Evolutionary conservation across 768 basidiomycete genomes (phyloP), one percentile per base, ranked within the genome.

Genomic region (Chalciporus piperatus): DNA sequence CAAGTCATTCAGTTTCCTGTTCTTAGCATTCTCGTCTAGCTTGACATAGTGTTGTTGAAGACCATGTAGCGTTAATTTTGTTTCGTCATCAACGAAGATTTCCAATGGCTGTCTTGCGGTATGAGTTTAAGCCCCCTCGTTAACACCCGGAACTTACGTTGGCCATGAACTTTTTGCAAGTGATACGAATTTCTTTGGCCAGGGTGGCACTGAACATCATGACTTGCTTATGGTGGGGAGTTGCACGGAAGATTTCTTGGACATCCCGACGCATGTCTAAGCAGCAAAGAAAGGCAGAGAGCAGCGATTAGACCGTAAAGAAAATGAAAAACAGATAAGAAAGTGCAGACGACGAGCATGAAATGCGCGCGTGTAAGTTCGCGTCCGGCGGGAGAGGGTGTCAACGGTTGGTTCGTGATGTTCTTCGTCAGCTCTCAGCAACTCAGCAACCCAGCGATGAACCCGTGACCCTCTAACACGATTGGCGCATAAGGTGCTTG

Each of bases 161-260:
- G 28, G 91, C 90, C 97, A 99, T 99, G 72, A 99, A 99, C 70
- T 99, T 98, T 76, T 98, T 98, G 84, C 97, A 99, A 0, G 97
- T 98, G 7, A 86, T 80, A 51, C 97, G 82, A 52, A 99, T 96
- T 59, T 98, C 97, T 78, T 99, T 98, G 51, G 92, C 85, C 54
- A 99, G 75, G 1, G 97, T 99, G 37, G 97, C 97, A 63, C 93
- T 96, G 80, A 99, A 99, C 97, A 99, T 99, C 97, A 99, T 99
- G 60, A 99, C 97, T 80, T 99, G 96, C 78, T 99, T 99, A 82
- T 97, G 94, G 73, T 97, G 96, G 45, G 97, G 97, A 17, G 97
- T 98, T 16, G 92, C 83, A 64, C 96, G 88, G 83, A 98, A 99
- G 65, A 99, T 98, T 77, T 99, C 97, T 84, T 99, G 97, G 58